Evolutionary conservation across 108 stramenopile genomes (phyloP).

Genomic region (Nitzschia sp.): DNA sequence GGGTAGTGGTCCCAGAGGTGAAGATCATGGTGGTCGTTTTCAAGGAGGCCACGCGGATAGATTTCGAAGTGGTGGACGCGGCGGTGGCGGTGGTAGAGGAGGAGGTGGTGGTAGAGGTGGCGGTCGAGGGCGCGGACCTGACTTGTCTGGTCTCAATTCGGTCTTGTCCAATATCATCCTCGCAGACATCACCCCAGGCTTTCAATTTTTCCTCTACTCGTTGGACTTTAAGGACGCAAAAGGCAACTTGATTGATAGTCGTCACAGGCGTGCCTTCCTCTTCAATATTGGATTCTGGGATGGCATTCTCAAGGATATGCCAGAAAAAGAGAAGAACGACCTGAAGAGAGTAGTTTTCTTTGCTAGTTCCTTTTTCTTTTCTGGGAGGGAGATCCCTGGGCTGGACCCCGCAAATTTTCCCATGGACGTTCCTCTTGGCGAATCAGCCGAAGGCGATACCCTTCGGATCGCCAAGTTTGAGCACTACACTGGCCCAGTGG

Average conservation of each 20-base stretch:
- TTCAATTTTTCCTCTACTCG: conserved; percentile 54
- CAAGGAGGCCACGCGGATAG: neutral
- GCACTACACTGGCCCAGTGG: conserved; percentile 37
- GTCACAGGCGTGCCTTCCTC: conserved; percentile 37
- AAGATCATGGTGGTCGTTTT: neutral
- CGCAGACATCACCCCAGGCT: conserved; percentile 37
- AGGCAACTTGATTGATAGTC: conserved; percentile 48
- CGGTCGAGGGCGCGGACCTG: conserved; percentile 33
- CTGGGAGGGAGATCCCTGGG: conserved; percentile 46
- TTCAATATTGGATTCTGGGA: conserved; percentile 55
- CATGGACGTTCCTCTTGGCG: conserved; percentile 25
- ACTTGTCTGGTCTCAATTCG: conserved; percentile 33
- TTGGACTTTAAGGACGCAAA: conserved; percentile 27
- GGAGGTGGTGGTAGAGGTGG: conserved; percentile 26
- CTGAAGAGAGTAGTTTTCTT: conserved; percentile 45
- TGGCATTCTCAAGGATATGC: conserved; percentile 36
- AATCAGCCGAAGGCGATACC: conserved; percentile 46
- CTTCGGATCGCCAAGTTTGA: conserved; percentile 33
- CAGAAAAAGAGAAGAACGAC: conserved; percentile 30
- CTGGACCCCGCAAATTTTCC: conserved; percentile 34
- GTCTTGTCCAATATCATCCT: conserved; percentile 40
- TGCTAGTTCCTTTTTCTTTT: conserved; percentile 46
- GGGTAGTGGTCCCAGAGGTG: neutral
- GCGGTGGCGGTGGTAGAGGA: conserved; percentile 29
- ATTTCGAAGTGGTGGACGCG: conserved; percentile 12